phyloP scores from a whole-genome alignment of 805 yeast genomes.

The Citeromyces nyonsensis region DNA sequence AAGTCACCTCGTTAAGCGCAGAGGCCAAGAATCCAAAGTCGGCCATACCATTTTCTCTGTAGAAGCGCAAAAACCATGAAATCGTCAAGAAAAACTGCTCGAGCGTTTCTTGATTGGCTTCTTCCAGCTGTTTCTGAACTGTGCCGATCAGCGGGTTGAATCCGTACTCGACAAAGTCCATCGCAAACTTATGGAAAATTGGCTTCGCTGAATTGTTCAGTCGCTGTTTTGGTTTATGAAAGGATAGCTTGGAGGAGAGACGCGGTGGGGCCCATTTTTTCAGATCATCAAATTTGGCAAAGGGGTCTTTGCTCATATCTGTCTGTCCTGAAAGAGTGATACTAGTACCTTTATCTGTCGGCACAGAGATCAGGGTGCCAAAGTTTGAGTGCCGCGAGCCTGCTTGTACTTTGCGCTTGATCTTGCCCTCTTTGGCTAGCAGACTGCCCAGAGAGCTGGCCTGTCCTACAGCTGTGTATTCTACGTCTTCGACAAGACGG shows the following conservation, averaged over 20 bases:
- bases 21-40: constrained; percentile 57
- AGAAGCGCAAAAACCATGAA: constrained; percentile 11
- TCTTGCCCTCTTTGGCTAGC: constrained; percentile 42
- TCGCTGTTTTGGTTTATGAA: constrained; percentile 6
- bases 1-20: constrained; percentile 45
- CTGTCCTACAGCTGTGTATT: too few species aligned
- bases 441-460: constrained; percentile 21
- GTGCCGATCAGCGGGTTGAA: constrained; percentile 51
- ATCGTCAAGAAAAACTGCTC: constrained; percentile 22
- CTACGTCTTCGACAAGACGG: constrained; percentile 26
- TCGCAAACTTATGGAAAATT: constrained; percentile 15
- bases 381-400: constrained; percentile 73
- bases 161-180: constrained; percentile 37
- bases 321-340: constrained; percentile 54
- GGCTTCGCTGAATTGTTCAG: constrained; percentile 13
- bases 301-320: constrained; percentile 20
- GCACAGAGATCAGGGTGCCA: constrained; percentile 71
- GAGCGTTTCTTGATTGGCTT: constrained; percentile 2
- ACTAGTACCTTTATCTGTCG: constrained; percentile 40
- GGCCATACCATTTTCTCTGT: constrained; percentile 38
- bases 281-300: constrained; percentile 49
- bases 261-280: constrained; percentile 41
- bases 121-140: constrained; percentile 19
- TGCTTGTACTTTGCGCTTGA: constrained; percentile 17
- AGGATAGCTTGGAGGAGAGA: constrained; percentile 11